Base-by-base conservation (phyloP, 2,329 filamentous ascomycete genomes). In the Cercospora janseana region DNA sequence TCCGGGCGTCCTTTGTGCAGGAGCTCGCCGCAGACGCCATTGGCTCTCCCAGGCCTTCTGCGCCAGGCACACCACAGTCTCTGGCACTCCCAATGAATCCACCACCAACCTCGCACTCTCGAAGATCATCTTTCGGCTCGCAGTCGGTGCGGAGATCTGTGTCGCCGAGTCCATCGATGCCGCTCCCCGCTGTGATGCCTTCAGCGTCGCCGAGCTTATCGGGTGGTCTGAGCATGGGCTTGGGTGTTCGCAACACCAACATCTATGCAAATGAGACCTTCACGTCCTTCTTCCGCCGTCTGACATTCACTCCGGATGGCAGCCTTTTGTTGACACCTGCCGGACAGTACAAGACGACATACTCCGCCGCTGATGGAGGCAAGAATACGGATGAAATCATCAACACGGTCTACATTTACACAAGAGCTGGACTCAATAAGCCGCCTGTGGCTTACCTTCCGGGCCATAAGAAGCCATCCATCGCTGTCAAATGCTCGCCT, bases 361-460 rank as follows among this genome's bases (percentile, higher is more conserved):
- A 88, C 58, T 73, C 76, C 16, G 81, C 82, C 40, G 74, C 84
- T 16, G 80, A 80, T 41, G 87, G 90, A 55, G 72, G 76, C n/a
- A 95, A 91, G 68, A 79, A 82, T 0, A 79, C 79, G 0, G 92
- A 93, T 60, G 92, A 98, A 59, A 80, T 96, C 44, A 90, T 87
- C 62, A 98, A 98, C 66, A 98, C 93, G 0, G 94, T 98, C 16
- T 98, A 98, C 70, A 93, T 98, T 46, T 98, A 98, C 70, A 96
- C 92, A 0, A 80, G 93, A 61, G 93, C 91, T 23, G 93, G 93
- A 18, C 89, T 98, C 65, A 97, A 96, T 72, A 96, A 94, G 68
- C 90, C 93, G 1, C 93, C 93, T 2, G 87, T 97, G 50, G 90
- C 92, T 5, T 93, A 97, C 70, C 78, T 98, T 5, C 93, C 93